Conservation (phyloP, 2,329 filamentous ascomycete genomes). For the Davidsoniella australis region DNA sequence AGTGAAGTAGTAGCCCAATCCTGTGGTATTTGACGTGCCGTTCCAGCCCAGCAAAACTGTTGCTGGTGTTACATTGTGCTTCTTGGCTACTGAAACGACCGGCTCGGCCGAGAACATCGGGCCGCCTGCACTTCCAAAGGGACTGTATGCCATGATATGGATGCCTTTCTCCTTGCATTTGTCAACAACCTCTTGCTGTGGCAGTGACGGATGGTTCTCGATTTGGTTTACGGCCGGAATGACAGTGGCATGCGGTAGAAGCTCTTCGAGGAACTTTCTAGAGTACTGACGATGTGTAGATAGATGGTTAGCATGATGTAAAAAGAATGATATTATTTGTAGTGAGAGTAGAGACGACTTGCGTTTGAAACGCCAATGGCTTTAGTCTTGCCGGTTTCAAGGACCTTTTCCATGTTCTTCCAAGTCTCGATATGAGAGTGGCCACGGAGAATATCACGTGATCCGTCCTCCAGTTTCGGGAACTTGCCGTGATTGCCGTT, state of each 20-base stretch:
- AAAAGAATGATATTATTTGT: neutral
- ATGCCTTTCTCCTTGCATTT: constrained; percentile 42
- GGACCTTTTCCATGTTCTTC: constrained; percentile 24
- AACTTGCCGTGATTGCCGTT: constrained; percentile 58
- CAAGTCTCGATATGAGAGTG: constrained; percentile 44
- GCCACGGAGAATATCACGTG: constrained; percentile 50
- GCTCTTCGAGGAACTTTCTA: constrained; percentile 33
- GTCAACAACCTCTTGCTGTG: constrained; percentile 38
- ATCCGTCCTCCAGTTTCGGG: constrained; percentile 57
- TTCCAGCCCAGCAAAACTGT: constrained; percentile 57
- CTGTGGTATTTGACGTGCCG: constrained; percentile 27
- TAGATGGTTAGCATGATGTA: neutral
- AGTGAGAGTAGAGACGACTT: constrained; percentile 22
- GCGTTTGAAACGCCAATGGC: constrained; percentile 37
- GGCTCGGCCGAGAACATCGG: constrained; percentile 47
- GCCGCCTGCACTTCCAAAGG: constrained; percentile 46
- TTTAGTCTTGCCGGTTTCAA: constrained; percentile 22
- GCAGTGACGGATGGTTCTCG: constrained; percentile 51
- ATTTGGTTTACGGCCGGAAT: constrained; percentile 50
- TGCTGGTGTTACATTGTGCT: constrained; percentile 41
- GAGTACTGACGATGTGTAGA: constrained; percentile 26
- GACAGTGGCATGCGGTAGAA: constrained; percentile 32
- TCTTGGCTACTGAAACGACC: constrained; percentile 45
- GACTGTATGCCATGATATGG: constrained; percentile 45
- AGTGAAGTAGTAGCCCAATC: neutral